phyloP scores from a whole-genome alignment of 2,329 filamentous ascomycete genomes.

The Biscogniauxia mediterranea region DNA sequence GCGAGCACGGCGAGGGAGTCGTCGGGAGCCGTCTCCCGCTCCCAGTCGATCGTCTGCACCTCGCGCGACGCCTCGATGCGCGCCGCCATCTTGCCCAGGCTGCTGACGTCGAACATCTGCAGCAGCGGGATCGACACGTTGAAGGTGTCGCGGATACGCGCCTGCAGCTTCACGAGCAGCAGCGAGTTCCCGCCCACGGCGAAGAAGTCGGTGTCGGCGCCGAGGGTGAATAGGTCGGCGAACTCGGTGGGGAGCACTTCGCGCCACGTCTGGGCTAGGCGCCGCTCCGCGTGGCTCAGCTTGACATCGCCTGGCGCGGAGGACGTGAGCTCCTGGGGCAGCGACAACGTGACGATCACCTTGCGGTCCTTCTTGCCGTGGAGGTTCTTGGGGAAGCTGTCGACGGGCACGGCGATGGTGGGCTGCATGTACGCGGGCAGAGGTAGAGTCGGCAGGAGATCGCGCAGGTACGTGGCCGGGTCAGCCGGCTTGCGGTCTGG shows the following conservation, averaged over 20 bases:
- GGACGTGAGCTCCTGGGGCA: constrained; percentile 17
- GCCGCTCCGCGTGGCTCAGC: neutral
- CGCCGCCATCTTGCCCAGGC: constrained; percentile 39
- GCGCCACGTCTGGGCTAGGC: constrained; percentile 3
- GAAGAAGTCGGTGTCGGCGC: constrained; percentile 38
- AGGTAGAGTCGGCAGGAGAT: constrained; percentile 13
- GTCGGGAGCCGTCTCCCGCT: constrained; percentile 31
- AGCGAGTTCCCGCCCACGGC: constrained; percentile 41
- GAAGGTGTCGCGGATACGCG: constrained; percentile 34
- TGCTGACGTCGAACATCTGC: constrained; percentile 38
- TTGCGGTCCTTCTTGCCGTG: constrained; percentile 34
- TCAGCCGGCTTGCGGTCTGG: neutral
- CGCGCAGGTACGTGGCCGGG: constrained; percentile 7
- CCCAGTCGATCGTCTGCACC: constrained; percentile 37
- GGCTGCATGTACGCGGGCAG: constrained; percentile 37
- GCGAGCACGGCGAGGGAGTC: too few relatives aligned
- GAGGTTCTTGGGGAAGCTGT: constrained; percentile 27
- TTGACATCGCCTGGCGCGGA: neutral
- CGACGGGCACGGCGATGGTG: constrained; percentile 21
- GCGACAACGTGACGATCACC: constrained; percentile 22
- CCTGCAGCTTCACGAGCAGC: constrained; percentile 34
- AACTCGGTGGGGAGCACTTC: constrained; percentile 2
- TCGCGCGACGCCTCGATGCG: constrained; percentile 20
- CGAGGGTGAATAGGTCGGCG: neutral
- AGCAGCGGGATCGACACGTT: constrained; percentile 31